These are phyloP conservation scores for Leishmania arabica DNA, from an alignment of 208 protist genomes.

Conservation along the genomic window DNA sequence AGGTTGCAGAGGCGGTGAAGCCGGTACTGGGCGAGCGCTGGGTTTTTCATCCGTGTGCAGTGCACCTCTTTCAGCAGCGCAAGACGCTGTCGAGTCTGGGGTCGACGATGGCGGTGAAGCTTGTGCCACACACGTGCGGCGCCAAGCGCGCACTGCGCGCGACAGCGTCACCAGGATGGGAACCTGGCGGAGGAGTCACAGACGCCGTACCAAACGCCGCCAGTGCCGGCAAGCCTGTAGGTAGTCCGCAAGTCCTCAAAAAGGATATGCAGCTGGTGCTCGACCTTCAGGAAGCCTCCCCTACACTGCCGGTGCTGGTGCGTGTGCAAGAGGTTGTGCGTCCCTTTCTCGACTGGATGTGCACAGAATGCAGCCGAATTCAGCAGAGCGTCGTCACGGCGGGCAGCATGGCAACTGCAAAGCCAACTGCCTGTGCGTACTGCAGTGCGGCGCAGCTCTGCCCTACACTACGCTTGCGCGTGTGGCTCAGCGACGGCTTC, in stretches of 20 bases:
- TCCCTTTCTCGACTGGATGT: conserved; percentile 18
- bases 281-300: conserved; percentile 17
- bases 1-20: conserved; percentile 36
- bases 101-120: conserved; percentile 35
- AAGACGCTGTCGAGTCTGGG: conserved; percentile 47
- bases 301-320: conserved; percentile 30
- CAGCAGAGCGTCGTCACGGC: neutral
- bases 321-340: conserved; percentile 17
- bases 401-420: neutral
- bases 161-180: neutral
- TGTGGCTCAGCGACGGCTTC: conserved; percentile 56
- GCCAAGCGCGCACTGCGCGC: neutral
- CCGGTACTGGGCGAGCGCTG: conserved; percentile 49
- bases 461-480: conserved; percentile 23
- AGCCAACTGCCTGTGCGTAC: conserved; percentile 18
- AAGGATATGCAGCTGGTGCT: conserved; percentile 21
- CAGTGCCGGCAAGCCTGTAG: neutral
- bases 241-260: neutral
- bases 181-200: neutral
- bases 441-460: conserved; percentile 29
- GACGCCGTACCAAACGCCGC: neutral
- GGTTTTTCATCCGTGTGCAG: conserved; percentile 51
- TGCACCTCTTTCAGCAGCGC: conserved; percentile 59
- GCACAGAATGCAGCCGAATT: conserved; percentile 6
- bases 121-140: neutral